Percentiles rank a stretch among this genome's conserved stretches.
Conservation (phyloP, 1,139 yeast genomes). For the Spathaspora jeffriesii region DNA sequence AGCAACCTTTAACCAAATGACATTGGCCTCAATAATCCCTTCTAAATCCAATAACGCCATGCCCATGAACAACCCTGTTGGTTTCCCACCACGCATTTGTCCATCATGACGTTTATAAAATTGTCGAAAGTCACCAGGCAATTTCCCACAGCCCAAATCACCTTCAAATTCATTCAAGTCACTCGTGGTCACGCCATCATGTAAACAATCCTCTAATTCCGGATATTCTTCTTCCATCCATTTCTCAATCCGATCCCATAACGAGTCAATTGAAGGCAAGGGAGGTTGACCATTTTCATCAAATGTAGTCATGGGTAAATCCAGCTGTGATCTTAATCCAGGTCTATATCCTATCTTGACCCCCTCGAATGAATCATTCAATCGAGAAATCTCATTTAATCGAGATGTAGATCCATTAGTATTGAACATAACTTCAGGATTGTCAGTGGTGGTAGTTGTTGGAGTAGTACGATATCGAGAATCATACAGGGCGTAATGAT, state of each 20-base stretch:
- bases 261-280: slow-evolving; percentile 66
- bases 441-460: slow-evolving; percentile 16
- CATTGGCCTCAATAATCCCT: slow-evolving; percentile 67
- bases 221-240: slow-evolving; percentile 83
- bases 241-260: slow-evolving; percentile 73
- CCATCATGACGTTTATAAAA: slow-evolving; percentile 80
- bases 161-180: slow-evolving; percentile 78
- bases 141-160: slow-evolving; percentile 54
- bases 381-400: slow-evolving; percentile 25
- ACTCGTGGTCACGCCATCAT: slow-evolving; percentile 70
- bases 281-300: slow-evolving; percentile 62
- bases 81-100: slow-evolving; percentile 74
- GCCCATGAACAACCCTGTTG: slow-evolving; percentile 76
- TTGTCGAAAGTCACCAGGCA: slow-evolving; percentile 78
- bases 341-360: slow-evolving; percentile 37
- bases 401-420: slow-evolving; percentile 26
- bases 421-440: slow-evolving; percentile 10
- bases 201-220: slow-evolving; percentile 72
- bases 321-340: slow-evolving; percentile 34
- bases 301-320: slow-evolving; percentile 42
- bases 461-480: slow-evolving; percentile 36
- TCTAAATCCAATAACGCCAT: slow-evolving; percentile 72
- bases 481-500: slow-evolving; percentile 63
- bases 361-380: slow-evolving; percentile 29
- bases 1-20: slow-evolving; percentile 73